Percentiles rank a stretch among this genome's conserved stretches.
These are phyloP conservation scores for Hygrocybe coccinea DNA, from an alignment of 768 basidiomycete species.

Conservation along the genomic window DNA sequence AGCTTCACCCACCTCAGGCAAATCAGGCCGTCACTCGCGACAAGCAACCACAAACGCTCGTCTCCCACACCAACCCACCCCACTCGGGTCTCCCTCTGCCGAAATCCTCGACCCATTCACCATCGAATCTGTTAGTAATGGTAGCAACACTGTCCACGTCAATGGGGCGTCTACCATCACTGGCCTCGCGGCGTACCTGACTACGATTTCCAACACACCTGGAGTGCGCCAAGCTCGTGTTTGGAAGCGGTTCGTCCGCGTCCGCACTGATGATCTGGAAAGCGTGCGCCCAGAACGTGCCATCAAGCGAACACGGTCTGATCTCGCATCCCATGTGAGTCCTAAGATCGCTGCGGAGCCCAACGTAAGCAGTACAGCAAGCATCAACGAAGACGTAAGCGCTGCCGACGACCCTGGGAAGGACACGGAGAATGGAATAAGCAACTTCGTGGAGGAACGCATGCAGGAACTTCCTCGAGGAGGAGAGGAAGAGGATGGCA, in stretches of 20 bases:
- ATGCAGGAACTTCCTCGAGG: neutral
- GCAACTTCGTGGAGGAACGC: too few relatives aligned
- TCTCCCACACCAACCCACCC: constrained; percentile 39
- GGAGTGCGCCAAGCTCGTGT: constrained; percentile 57
- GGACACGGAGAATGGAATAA: constrained; percentile 7
- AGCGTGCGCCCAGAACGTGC: constrained; percentile 82
- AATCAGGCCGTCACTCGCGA: constrained; percentile 39
- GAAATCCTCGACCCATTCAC: constrained; percentile 63
- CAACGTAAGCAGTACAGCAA: constrained; percentile 24
- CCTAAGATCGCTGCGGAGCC: neutral
- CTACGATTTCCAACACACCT: constrained; percentile 65
- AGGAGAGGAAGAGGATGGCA: neutral
- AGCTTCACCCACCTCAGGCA: constrained; percentile 63
- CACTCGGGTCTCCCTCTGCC: constrained; percentile 46
- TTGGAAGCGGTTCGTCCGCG: constrained; percentile 84
- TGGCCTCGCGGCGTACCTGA: constrained; percentile 74
- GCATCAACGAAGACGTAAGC: constrained; percentile 33
- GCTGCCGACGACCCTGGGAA: constrained; percentile 12
- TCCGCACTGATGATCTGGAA: constrained; percentile 83
- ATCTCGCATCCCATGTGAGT: constrained; percentile 68
- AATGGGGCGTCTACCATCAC: constrained; percentile 54
- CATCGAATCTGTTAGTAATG: constrained; percentile 27
- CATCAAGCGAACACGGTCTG: constrained; percentile 82
- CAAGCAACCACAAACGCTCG: constrained; percentile 30
- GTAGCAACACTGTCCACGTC: constrained; percentile 15